A percentile compares a stretch with the other conserved stretches of the same genome.
These are phyloP conservation scores for Astrothelium macrocarpum DNA, from an alignment of 495 filamentous ascomycete species.

Conservation along the genomic window DNA sequence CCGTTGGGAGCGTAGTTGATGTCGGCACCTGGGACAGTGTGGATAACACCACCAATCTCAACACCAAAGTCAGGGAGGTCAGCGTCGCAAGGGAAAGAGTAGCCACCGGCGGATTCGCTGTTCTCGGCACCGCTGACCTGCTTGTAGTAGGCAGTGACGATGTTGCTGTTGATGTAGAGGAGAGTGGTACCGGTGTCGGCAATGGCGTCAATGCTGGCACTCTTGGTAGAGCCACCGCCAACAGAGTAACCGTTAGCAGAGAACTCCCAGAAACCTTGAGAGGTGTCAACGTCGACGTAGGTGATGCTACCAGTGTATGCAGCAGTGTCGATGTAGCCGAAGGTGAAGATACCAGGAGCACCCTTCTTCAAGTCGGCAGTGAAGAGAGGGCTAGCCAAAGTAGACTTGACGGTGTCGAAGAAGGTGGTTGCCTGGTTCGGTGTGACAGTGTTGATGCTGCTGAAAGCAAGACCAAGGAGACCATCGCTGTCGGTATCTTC, in stretches of 20 bases:
- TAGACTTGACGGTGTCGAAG: slow-evolving; percentile 57
- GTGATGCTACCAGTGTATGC: slow-evolving; percentile 56
- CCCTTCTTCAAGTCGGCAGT: slow-evolving; percentile 57
- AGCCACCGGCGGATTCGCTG: slow-evolving; percentile 47
- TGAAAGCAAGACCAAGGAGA: slow-evolving; percentile 63
- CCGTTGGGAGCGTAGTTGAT: slow-evolving; percentile 44
- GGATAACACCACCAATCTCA: slow-evolving; percentile 39
- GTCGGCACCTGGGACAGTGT: slow-evolving; percentile 46
- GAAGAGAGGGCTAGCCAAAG: slow-evolving; percentile 54
- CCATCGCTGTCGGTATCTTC: slow-evolving; percentile 55
- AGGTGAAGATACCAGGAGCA: slow-evolving; percentile 59
- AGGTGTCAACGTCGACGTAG: slow-evolving; percentile 49
- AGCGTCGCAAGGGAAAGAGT: slow-evolving; percentile 55
- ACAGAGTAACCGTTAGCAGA: slow-evolving; percentile 52
- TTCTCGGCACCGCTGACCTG: slow-evolving; percentile 44
- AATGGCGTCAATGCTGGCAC: slow-evolving; percentile 39
- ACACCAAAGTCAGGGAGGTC: slow-evolving; percentile 54
- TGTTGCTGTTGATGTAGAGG: slow-evolving; percentile 45
- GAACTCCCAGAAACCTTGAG: slow-evolving; percentile 64
- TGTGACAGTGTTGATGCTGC: slow-evolving; percentile 56
- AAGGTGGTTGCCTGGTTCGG: slow-evolving; percentile 58
- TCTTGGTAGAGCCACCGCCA: slow-evolving; percentile 33
- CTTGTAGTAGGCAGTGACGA: slow-evolving; percentile 57
- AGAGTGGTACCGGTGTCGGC: slow-evolving; percentile 66
- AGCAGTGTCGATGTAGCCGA: slow-evolving; percentile 57